These are phyloP conservation scores for Blastomyces parvus DNA, from an alignment of 2,329 filamentous ascomycete species.

Conservation along the genomic window DNA sequence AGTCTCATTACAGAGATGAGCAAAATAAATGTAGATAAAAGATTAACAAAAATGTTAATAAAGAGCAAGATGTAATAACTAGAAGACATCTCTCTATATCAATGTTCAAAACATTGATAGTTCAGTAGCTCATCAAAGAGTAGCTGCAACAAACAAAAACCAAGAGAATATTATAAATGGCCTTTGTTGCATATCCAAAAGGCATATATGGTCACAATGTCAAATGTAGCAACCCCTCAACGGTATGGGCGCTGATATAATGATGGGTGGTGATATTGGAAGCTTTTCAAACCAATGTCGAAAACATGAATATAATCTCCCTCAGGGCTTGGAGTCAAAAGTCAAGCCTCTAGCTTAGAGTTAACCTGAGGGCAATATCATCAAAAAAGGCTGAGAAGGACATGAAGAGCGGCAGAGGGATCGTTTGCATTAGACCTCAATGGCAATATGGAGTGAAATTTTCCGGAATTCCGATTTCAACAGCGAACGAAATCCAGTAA, in stretches of 20 bases:
- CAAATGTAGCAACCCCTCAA: background rate
- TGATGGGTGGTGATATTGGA: background rate
- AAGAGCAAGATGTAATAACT: background rate
- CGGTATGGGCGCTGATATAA: background rate
- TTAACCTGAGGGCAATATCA: no score
- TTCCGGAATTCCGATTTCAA: background rate
- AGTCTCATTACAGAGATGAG: background rate
- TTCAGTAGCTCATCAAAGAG: background rate
- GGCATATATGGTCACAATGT: background rate
- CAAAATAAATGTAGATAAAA: background rate
- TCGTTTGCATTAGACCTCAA: conserved; percentile 3
- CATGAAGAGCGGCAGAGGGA: no score
- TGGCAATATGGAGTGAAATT: background rate
- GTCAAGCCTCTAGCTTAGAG: background rate
- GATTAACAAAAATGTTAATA: background rate
- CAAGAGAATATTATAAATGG: background rate
- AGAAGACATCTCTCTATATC: background rate
- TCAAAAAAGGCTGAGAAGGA: background rate
- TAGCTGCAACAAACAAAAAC: background rate
- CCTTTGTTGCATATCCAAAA: background rate
- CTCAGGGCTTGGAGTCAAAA: background rate
- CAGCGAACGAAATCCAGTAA: background rate
- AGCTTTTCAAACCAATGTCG: background rate
- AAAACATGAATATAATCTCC: background rate
- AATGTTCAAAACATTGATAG: background rate